Evolutionary conservation across 306 rosid genomes (phyloP), one percentile per base, ranked within the genome.

Genomic region (Luffa acutangula): DNA sequence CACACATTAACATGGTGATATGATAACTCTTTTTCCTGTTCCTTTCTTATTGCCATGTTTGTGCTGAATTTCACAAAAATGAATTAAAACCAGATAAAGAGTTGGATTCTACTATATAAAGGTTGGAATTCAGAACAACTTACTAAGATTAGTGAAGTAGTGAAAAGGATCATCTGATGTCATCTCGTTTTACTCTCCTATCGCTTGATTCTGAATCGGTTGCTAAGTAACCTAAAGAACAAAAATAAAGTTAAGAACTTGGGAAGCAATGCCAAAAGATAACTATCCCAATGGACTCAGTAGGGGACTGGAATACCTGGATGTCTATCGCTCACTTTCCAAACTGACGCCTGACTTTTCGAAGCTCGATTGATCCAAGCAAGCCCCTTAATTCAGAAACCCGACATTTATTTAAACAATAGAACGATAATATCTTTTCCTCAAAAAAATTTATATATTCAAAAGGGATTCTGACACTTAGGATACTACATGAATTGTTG

Each of bases 121-220:
- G 62, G 63, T 33, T 52, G 3, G 15, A 15, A 74, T 52, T 74
- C 4, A 51, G 17, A 49, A 48, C 41, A 74, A 21, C 80, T 63
- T 14, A 81, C 85, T 78, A 70, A 36, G 83, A 46, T 20, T 60
- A 48, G 78, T 65, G 74, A 66, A 37, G 39, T 56, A 45, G 67
- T 49, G 78, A 74, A 37, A 33, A 52, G 31, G 78, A 18, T 52
- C 46, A 79, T 18, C 76, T 13, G 82, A 62, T 58, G 52, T 89
- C 75, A 82, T 83, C 84, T 84, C 15, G 80, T 79, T 15, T 84
- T 81, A 63, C 59, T 79, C 83, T 86, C 82, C 54, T 11, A 46
- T 89, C 90, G 49, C 87, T 89, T 18, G 97, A 89, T 79, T 91
- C 92, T 0, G 98, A 93, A 75, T 93, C 96, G 76, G 97, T 93